Evolutionary conservation across 2,329 filamentous ascomycete species (phyloP), one percentile per base, ranked within the genome.

Genomic region (Dactylellina parvicollis): DNA sequence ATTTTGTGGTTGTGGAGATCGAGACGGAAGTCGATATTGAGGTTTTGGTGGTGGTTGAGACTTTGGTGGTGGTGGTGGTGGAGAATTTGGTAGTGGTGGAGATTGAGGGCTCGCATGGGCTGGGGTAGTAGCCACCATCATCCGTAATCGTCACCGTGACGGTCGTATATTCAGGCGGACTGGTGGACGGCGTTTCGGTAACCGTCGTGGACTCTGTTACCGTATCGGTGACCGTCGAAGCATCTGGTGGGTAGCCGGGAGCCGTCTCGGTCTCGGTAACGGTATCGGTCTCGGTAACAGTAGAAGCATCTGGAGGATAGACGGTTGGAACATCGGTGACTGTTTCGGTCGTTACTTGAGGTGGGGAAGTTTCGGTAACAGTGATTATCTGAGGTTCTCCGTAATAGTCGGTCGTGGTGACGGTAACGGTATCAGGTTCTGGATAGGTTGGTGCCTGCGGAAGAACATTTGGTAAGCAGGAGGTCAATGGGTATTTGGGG

Each of bases 1-100:
- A 50, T 26, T 56, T 69, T 16, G 56, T 52, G 5, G 44, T 52
- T 7, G 62, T 67, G 3, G 50, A 67, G 4, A 50, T 38, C 10
- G 67, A 64, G 4, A 59, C 44, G 20, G 56, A 71, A 4, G 54
- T 60, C 14, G 36, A 32, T 10, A 18, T 16, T n/a, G 36, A 44
- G 24, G 32, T 32, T 3, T 4, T 5, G 5, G 9, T 22, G 9
- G 64, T 60, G 20, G 34, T 59, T 8, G 50, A 34, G 14, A 42
- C 24, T 34, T 22, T 59, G 36, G 54, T 57, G 12, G 16, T 42
- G 9, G 34, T 44, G n/a, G 38, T 16, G 3, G 28, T 55, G 12
- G 16, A 16, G n/a, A n/a, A n/a, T n/a, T n/a, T n/a, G n/a, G 49
- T 47, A n/a, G 24, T 34, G 14, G 49, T 62, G 2, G 55, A 18